Base-by-base conservation (phyloP, 148 eudicot genomes). In the Tetragonia tetragonoides region DNA sequence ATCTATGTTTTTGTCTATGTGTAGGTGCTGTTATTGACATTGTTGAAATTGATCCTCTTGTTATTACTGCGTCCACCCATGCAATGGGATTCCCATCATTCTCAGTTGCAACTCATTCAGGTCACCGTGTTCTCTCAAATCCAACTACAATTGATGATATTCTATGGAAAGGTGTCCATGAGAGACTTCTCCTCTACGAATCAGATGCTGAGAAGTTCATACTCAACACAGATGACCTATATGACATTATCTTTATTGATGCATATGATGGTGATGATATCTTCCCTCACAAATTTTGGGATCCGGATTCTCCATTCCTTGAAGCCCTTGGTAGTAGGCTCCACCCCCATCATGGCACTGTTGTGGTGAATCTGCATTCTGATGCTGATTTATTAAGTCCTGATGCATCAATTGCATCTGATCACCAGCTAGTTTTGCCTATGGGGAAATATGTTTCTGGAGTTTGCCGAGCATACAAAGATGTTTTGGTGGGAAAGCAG, bases 281-380 rank as follows among this genome's bases (percentile, higher is more conserved):
- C 68, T 95, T 92, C 70, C 99, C 97, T 37, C 86, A 75, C 83
- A 92, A 89, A 80, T 82, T 95, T 46, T 89, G 99, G 97, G 96
- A 95, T 34, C 96, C 93, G 6, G 66, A 87, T 57, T 92, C 92
- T 16, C 91, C 92, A 9, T 95, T 95, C 84, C 91, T 95, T 37
- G 47, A 85, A 78, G 87, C 93, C 70, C 85, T 95, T 12, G 81
- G 82, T 44, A 84, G 72, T 62, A 87, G 72, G 42, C 89, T 95
- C 59, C 93, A 95, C 75, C 99, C 97, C 18, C 82, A 83, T 40
- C 97, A 95, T 65, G 99, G 99, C 83, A 92, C 99, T n/a, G 97
- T 89, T 75, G 94, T 91, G 60, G 97, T 95, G 76, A 95, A 95
- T 84, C 99, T 95, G 75, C 99, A 95, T 65, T 70, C 97, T 3